phyloP scores from a whole-genome alignment of 2,329 filamentous ascomycete genomes.

The Trichoderma sp. region DNA sequence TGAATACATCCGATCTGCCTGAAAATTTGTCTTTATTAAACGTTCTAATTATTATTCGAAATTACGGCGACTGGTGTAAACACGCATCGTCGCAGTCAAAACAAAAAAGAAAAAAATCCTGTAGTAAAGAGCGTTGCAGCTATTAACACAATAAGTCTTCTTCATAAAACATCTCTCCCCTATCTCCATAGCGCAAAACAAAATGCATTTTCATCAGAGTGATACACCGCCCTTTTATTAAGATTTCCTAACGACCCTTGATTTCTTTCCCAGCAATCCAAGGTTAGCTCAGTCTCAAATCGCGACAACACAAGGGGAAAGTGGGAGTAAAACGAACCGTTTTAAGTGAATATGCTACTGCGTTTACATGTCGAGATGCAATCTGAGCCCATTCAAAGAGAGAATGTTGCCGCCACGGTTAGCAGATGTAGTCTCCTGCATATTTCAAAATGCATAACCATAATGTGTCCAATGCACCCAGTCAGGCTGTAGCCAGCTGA shows the following conservation, averaged over 20 bases:
- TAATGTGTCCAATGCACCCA: constrained; percentile 64
- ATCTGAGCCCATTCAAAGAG: constrained; percentile 30
- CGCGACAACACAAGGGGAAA: not conserved
- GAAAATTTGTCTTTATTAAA: constrained; percentile 8
- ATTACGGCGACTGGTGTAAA: not conserved
- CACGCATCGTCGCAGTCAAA: constrained; percentile 1
- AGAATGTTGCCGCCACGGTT: constrained; percentile 31
- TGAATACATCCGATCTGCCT: not conserved
- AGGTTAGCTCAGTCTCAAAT: constrained; percentile 16
- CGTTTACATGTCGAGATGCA: constrained; percentile 36
- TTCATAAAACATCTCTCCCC: constrained; percentile 15
- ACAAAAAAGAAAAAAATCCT: constrained; percentile 28
- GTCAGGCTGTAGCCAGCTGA: constrained; percentile 52
- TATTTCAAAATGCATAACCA: constrained; percentile 65
- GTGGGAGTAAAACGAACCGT: constrained; percentile 8
- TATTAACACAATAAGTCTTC: constrained; percentile 29
- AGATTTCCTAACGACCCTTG: constrained; percentile 14
- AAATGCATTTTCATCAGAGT: constrained; percentile 28
- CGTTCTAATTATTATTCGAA: constrained; percentile 17
- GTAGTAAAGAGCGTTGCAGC: constrained; percentile 28
- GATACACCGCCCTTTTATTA: constrained; percentile 16
- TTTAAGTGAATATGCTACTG: constrained; percentile 28
- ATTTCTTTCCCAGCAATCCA: constrained; percentile 7
- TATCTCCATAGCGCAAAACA: constrained; percentile 28
- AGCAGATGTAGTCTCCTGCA: constrained; percentile 43